Base-by-base conservation (phyloP, 2,329 filamentous ascomycete genomes). In the Diplocarpon mali region DNA sequence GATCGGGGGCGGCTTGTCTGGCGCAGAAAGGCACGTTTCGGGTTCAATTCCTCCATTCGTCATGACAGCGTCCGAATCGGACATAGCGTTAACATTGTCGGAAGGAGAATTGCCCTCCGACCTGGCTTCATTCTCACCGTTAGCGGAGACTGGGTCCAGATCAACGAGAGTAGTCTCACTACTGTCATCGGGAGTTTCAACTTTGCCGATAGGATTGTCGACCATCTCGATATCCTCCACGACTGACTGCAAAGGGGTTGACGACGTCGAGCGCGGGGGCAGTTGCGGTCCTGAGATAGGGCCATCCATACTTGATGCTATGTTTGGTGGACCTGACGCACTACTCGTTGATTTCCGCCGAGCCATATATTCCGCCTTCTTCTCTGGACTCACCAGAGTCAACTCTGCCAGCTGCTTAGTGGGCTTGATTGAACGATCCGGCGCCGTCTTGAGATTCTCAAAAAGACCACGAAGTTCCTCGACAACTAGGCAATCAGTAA, bases 391-490 rank as follows among this genome's bases (percentile, higher is more conserved):
- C 47, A 85, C 76, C 16, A 95, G 69, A 1, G 88, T 88, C 32
- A 89, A 75, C 40, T 87, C 81, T 20, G 88, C 88, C 29, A 95
- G 72, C 52, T 86, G 78, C 54, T 83, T 80, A 3, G 80, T 79
- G 1, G 88, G 88, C 35, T 72, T 76, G 27, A 89, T 78, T 13
- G 74, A 80, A 10, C 71, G 65, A 34, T 71, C 68, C 4, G 75
- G 67, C 1, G 82, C 79, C 1, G 69, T 73, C 47, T 83, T 79
- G 59, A 95, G 78, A 46, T 78, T 73, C 9, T 73, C 63, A 58
- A 94, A 95, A 0, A 95, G 67, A 3, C 65, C 68, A 20, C 73
- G 73, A 34, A 95, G 70, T 61, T 89, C 83, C 45, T 74, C 71
- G n/a, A 85, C 76, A 59, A 94, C 85, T 89, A 51, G 31, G 53